A percentile compares a stretch with the other conserved stretches of the same genome.
Conservation (phyloP, 192 early-diverging fungal genomes). For the Dissophora globulifera region DNA sequence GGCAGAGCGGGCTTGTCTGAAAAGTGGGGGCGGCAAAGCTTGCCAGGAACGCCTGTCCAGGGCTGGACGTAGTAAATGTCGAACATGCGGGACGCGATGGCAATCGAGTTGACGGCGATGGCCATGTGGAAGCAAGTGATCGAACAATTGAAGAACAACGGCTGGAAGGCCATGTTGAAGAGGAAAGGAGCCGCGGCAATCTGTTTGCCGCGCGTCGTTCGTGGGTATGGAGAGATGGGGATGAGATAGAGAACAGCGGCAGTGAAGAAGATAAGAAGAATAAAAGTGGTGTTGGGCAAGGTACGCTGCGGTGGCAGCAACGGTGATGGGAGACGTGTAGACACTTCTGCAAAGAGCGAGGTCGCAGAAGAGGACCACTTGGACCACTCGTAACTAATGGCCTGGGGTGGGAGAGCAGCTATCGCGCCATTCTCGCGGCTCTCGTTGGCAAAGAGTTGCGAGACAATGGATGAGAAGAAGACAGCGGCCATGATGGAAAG, state of each 20-base stretch:
- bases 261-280: background rate
- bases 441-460: too few species aligned
- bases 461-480: too few species aligned
- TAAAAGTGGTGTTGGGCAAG: too few species aligned
- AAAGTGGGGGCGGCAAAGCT: background rate
- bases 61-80: constrained; percentile 49
- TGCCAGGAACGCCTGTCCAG: constrained; percentile 28
- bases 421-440: too few species aligned
- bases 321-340: too few species aligned
- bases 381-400: too few species aligned
- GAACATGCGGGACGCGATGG: constrained; percentile 10
- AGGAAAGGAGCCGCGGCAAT: constrained; percentile 16
- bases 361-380: too few species aligned
- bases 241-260: constrained; percentile 10
- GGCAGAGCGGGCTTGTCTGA: background rate
- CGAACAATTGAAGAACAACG: constrained; percentile 20
- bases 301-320: too few species aligned
- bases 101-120: constrained; percentile 15
- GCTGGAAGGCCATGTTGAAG: background rate
- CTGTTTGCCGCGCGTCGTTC: constrained; percentile 18
- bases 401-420: too few species aligned
- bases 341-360: too few species aligned
- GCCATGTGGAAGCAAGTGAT: constrained; percentile 5
- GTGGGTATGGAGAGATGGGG: constrained; percentile 13
- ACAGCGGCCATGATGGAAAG: too few species aligned